Percentiles rank a stretch among this genome's conserved stretches.
phyloP scores from a whole-genome alignment of 257 asterid species.

The Anisodus acutangulus region DNA sequence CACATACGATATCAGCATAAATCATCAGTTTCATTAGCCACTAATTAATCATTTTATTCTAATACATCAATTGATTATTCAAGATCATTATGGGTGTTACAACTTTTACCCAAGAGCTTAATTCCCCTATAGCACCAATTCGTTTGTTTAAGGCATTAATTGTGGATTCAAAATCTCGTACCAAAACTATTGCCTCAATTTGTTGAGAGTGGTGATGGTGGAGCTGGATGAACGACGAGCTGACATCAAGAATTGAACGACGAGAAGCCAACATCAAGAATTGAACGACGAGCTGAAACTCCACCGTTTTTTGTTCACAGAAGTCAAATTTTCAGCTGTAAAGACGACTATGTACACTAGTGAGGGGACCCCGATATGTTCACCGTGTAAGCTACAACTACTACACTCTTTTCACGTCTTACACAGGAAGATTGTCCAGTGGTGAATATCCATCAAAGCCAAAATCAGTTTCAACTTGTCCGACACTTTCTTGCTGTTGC shows the following conservation, averaged over 20 bases:
- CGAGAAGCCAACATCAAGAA: constrained; percentile 24
- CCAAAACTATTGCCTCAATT: constrained; percentile 49
- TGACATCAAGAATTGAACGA: constrained; percentile 11
- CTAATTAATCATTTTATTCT: neutral
- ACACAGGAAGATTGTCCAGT: constrained; percentile 76
- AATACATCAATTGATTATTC: neutral
- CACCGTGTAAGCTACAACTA: constrained; percentile 18
- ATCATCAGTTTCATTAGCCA: neutral
- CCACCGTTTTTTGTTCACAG: neutral
- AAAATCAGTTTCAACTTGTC: constrained; percentile 63
- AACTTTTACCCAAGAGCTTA: constrained; percentile 35
- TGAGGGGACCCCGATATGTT: constrained; percentile 27
- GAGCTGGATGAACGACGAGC: neutral
- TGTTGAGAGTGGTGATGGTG: constrained; percentile 49
- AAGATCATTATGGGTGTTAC: constrained; percentile 38
- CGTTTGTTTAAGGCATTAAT: constrained; percentile 46
- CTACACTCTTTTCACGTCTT: neutral
- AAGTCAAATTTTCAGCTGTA: constrained; percentile 37
- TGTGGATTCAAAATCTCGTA: constrained; percentile 38
- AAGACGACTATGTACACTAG: constrained; percentile 53
- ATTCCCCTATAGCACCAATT: constrained; percentile 39
- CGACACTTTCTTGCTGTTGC: constrained; percentile 67
- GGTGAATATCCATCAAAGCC: constrained; percentile 65
- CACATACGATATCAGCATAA: no score
- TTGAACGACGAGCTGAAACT: constrained; percentile 15